Conservation (phyloP, 1,284 basidiomycete species). For the Rhodotorula mucilaginosa region DNA sequence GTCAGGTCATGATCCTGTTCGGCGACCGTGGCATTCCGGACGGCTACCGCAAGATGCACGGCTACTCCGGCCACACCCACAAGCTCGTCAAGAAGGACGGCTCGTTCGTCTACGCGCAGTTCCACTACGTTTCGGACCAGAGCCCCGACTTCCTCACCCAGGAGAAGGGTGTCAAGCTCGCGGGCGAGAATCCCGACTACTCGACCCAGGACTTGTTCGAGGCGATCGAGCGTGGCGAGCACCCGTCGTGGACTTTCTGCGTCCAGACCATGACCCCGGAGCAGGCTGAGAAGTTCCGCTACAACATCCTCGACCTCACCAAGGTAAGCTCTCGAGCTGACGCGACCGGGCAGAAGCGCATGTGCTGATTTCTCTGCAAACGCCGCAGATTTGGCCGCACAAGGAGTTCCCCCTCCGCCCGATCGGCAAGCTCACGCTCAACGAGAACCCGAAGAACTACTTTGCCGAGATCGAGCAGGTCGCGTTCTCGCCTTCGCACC, state of each 20-base stretch:
- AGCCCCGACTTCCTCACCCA: constrained; percentile 70
- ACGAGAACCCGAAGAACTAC: constrained; percentile 57
- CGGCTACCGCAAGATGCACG: constrained; percentile 77
- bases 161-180: constrained; percentile 58
- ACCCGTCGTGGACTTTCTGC: constrained; percentile 74
- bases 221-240: constrained; percentile 71
- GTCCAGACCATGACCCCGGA: constrained; percentile 61
- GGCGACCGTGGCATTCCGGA: constrained; percentile 84
- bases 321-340: constrained; percentile 52
- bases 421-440: constrained; percentile 79
- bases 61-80: constrained; percentile 89
- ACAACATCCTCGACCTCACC: constrained; percentile 85
- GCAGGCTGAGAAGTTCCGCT: constrained; percentile 85
- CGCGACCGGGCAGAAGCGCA: too few relatives aligned
- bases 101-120: constrained; percentile 75
- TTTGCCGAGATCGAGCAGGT: constrained; percentile 54
- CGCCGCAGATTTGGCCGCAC: constrained; percentile 55
- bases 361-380: too few relatives aligned
- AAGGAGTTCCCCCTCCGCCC: constrained; percentile 78
- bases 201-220: constrained; percentile 73
- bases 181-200: constrained; percentile 78
- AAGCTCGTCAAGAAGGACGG: constrained; percentile 82
- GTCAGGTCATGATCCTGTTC: constrained; percentile 63
- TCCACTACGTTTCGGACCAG: constrained; percentile 71
- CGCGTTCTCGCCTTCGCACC: constrained; percentile 82